Evolutionary conservation across 192 early-diverging fungal species (phyloP), one percentile per base, ranked within the genome.

Genomic region (Lobosporangium transversale): DNA sequence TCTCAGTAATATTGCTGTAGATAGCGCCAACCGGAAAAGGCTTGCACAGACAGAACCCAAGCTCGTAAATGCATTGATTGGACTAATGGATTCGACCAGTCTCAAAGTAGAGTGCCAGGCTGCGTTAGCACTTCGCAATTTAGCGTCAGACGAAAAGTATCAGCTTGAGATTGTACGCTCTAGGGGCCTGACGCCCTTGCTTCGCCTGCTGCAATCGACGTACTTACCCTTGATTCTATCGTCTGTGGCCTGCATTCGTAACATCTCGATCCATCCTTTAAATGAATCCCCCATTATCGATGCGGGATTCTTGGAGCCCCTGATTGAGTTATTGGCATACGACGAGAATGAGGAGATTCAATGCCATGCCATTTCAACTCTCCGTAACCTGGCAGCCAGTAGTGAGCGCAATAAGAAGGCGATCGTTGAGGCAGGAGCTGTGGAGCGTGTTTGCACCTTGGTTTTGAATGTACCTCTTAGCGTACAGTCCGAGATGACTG

Each of bases 101-200:
- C 82, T 91, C 21, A 93, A 93, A 76, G 91, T 96, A 20, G 90
- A 95, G 75, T 93, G 91, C 53, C 94, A 96, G 84, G 91, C 94
- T 2, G 92, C 93, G 11, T 82, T 96, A 62, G 93, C 92, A 20
- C 81, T 96, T 68, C 86, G 94, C 54, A 96, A 96, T 51, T 78
- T 96, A 58, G 94, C 94, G 26, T 92, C 90, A 9, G 90, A 92
- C 73, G 90, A 95, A 54, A 91, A 93, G 81, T 95, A 94, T 78
- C 94, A 96, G 74, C 66, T 88, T 4, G 87, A 91, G 71, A 94
- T 95, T 69, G 93, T 95, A 7, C 83, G 86, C 15, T 82, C 84
- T n/a, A 85, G 89, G 49, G 94, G 90, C 4, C 80, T 96, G 54
- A 81, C 89, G 5, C 87, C 91, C 44, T 81, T 95, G 14, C 82